Base-by-base conservation (phyloP, 306 rosid genomes). In the Medicago lupulina region DNA sequence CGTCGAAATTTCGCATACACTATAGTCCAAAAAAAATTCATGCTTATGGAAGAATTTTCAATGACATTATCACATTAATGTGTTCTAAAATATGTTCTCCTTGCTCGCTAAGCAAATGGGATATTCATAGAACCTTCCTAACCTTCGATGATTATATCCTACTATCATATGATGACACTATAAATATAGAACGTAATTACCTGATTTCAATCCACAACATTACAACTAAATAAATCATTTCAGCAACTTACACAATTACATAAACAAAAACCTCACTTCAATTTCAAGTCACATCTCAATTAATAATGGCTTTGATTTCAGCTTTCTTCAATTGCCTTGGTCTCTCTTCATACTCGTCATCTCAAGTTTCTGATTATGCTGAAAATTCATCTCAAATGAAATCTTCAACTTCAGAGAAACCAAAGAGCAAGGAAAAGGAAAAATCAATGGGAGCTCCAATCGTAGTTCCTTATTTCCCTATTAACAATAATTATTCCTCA, bases 371-470 rank as follows among this genome's bases (percentile, higher is more conserved):
- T 31, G 64, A 81, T 19, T 2, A 76, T 41, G 47, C 0, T 15
- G 55, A 81, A 62, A 67, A 19, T 9, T 17, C 7, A 10, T 76
- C 70, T 28, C 9, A 71, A 43, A 3, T 3, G 25, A 81, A 70
- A 76, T 8, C 74, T 15, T 13, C 31, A 1, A 70, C 70, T 41
- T 53, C 63, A 5, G 54, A 76, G 70, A 75, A 75, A 53, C 14
- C 74, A 54, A 63, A 81, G 74, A 62, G 8, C 40, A 70, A 75
- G 47, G 25, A 60, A 71, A 70, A 75, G 47, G 25, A 60, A 71
- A 70, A 43, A 63, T 76, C 81, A 44, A 76, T 44, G 16, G 71
- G 31, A 36, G 71, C 81, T 44, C 81, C 81, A 44, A 3, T 81
- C 1, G 31, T 55, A 61, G 71, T 76, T 38, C 57, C 57, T 17